These are phyloP conservation scores for Carex arenaria DNA, from an alignment of 202 grass and related monocot species.

Conservation along the genomic window DNA sequence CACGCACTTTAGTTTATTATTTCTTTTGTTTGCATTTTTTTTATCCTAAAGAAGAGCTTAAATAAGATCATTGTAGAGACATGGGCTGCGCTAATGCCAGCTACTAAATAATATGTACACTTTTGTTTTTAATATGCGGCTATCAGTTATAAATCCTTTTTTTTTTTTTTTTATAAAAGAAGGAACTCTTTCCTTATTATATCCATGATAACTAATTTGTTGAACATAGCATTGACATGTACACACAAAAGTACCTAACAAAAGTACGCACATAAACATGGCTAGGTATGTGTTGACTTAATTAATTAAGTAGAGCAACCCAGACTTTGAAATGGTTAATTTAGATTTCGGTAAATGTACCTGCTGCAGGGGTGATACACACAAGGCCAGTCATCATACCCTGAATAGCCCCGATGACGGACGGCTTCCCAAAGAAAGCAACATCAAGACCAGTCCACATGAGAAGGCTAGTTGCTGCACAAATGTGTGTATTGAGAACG, in stretches of 20 bases:
- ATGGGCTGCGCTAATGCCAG: background rate
- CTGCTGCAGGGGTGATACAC: slow-evolving; percentile 80
- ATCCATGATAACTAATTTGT: slow-evolving; percentile 1
- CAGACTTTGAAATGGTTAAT: background rate
- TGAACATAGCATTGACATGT: background rate
- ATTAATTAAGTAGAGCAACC: background rate
- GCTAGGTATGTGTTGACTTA: too few species aligned
- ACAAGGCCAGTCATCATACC: slow-evolving; percentile 90
- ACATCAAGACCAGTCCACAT: slow-evolving; percentile 75
- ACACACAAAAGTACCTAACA: background rate
- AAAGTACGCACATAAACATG: background rate
- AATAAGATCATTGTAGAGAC: background rate
- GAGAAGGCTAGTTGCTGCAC: slow-evolving; percentile 74
- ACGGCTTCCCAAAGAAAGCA: slow-evolving; percentile 71
- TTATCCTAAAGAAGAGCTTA: background rate
- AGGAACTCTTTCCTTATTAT: background rate
- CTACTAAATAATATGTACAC: background rate
- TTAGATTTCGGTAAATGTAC: slow-evolving; percentile 15
- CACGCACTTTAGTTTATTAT: background rate
- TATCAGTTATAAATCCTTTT: background rate
- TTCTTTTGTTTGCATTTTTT: background rate
- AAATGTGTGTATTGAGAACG: slow-evolving; percentile 78
- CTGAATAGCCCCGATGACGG: slow-evolving; percentile 75
- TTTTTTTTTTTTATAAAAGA: too few species aligned
- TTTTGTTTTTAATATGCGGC: background rate